Percentiles rank a stretch among this genome's conserved stretches.
phyloP scores from a whole-genome alignment of 164 flowering plant genomes.

The Stephania yunnanensis region DNA sequence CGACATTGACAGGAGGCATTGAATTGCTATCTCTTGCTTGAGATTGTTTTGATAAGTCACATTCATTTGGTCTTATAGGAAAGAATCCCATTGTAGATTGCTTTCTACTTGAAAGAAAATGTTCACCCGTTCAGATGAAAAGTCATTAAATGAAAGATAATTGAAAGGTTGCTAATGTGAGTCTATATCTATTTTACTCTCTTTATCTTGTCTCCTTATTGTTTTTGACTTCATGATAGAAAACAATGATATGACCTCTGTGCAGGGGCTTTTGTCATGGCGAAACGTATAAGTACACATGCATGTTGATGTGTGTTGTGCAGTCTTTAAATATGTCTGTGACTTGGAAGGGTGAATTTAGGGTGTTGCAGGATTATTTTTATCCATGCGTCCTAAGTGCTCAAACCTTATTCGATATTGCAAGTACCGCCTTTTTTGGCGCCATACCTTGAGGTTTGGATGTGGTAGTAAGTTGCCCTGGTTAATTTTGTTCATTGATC shows the following conservation, averaged over 20 bases:
- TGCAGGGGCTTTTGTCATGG: no score
- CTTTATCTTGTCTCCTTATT: not conserved
- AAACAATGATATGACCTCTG: not conserved
- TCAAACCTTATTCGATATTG: not conserved
- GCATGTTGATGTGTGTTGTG: no score
- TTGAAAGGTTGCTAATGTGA: not conserved
- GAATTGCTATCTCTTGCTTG: not conserved
- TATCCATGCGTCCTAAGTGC: not conserved
- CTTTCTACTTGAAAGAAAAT: conserved; percentile 2
- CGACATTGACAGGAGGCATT: not conserved
- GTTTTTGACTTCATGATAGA: not conserved
- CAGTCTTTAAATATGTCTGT: no score
- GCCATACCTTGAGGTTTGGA: not conserved
- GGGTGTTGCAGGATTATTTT: no score
- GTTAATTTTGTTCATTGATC: no score
- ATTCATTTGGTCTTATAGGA: not conserved
- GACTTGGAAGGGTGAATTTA: no score
- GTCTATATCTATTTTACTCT: not conserved
- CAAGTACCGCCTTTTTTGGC: not conserved
- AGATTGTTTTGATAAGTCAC: not conserved
- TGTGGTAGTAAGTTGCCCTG: no score
- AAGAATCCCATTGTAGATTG: not conserved
- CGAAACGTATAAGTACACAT: no score
- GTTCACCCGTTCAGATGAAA: conserved; percentile 1
- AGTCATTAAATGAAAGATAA: not conserved